phyloP scores from a whole-genome alignment of 2,329 filamentous ascomycete species.

The Tricladium varicosporioides region DNA sequence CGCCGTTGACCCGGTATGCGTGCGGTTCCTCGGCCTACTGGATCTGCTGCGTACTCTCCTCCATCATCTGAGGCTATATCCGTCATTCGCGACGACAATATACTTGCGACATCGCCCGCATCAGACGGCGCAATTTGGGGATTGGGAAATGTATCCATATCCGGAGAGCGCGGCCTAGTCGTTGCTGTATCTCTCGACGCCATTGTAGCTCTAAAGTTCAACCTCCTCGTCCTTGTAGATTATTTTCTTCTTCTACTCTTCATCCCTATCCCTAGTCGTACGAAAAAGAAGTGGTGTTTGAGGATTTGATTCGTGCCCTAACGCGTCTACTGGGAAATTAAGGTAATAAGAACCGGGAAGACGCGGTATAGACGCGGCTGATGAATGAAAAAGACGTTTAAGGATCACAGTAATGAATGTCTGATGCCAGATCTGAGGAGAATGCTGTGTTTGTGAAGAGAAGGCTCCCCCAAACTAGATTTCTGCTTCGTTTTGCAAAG shows the following conservation, averaged over 20 bases:
- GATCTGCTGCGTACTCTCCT: slow-evolving; percentile 39
- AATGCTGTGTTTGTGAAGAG: slow-evolving; percentile 10
- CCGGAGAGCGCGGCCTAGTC: slow-evolving; percentile 20
- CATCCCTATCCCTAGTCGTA: slow-evolving; percentile 19
- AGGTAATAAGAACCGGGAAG: background rate
- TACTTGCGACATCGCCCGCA: slow-evolving; percentile 41
- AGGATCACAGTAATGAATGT: slow-evolving; percentile 13
- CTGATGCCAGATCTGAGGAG: slow-evolving; percentile 29
- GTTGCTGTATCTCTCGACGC: slow-evolving; percentile 24
- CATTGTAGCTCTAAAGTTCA: slow-evolving; percentile 16
- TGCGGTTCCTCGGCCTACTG: slow-evolving; percentile 32
- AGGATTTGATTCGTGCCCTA: slow-evolving; percentile 8
- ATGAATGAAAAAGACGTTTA: background rate
- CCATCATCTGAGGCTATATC: slow-evolving; percentile 53
- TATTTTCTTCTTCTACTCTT: slow-evolving; percentile 10
- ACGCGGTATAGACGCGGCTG: background rate
- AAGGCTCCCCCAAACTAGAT: slow-evolving; percentile 20
- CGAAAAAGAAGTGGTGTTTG: slow-evolving; percentile 2
- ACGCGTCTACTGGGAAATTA: slow-evolving; percentile 20
- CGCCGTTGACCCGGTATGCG: slow-evolving; percentile 36
- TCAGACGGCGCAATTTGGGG: slow-evolving; percentile 28
- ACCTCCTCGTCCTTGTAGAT: slow-evolving; percentile 14
- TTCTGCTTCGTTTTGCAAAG: background rate
- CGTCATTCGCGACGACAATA: slow-evolving; percentile 56
- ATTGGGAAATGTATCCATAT: slow-evolving; percentile 20